Evolutionary conservation across 2,329 filamentous ascomycete genomes (phyloP).

Genomic region (Cladosporium sp.): DNA sequence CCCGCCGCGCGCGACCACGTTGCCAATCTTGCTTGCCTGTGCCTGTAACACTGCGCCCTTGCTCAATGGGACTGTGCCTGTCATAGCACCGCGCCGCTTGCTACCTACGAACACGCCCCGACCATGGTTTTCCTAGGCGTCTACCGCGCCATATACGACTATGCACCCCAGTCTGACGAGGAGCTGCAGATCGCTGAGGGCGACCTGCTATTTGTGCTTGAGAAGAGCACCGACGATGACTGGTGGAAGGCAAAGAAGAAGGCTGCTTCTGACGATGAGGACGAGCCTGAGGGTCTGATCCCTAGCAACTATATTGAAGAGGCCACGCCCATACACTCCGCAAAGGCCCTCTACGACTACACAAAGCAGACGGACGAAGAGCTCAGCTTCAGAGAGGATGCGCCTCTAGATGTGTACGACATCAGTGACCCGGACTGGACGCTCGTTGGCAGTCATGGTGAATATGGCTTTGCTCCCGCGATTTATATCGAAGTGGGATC

Average conservation of each 20-base stretch:
- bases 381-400: conserved; percentile 90
- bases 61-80: not conserved
- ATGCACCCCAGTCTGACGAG: conserved; percentile 79
- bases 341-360: conserved; percentile 97
- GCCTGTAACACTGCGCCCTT: not conserved
- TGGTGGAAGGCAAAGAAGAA: conserved; percentile 99
- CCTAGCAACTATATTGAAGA: conserved; percentile 95
- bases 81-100: not conserved
- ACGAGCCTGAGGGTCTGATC: conserved; percentile 85
- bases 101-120: not conserved
- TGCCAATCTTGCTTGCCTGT: conserved; percentile 6
- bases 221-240: conserved; percentile 72
- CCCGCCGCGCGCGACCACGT: conserved; percentile 14
- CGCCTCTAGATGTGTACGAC: conserved; percentile 80
- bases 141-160: conserved; percentile 90
- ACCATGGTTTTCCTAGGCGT: conserved; percentile 89
- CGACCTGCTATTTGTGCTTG: conserved; percentile 83
- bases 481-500: conserved; percentile 86
- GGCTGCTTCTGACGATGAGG: conserved; percentile 73
- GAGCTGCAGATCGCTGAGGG: conserved; percentile 84
- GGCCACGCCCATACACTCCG: conserved; percentile 67
- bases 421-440: conserved; percentile 95
- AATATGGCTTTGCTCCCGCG: conserved; percentile 91
- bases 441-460: conserved; percentile 76
- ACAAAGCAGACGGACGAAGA: conserved; percentile 96